A percentile compares a stretch with the other conserved stretches of the same genome.
Evolutionary conservation across 2,329 filamentous ascomycete genomes (phyloP).

Genomic region (Neofusicoccum kwambonambiense): DNA sequence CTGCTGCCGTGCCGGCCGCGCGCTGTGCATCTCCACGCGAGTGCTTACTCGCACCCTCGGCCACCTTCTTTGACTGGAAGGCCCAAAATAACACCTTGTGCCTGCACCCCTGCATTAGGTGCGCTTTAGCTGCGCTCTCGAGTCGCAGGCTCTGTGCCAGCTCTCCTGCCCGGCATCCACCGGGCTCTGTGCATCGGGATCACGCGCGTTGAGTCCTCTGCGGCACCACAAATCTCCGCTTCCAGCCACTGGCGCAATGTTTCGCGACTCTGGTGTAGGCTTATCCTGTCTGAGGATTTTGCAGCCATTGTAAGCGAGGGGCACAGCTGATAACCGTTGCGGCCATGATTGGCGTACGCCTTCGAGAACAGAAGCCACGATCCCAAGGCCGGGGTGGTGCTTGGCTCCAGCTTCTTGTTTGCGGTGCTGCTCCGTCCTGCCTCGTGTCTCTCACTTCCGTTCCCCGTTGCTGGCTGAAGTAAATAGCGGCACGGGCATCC

Average conservation of each 20-base stretch:
- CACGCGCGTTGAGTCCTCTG: slow-evolving; percentile 2
- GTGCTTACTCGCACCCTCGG: slow-evolving; percentile 5
- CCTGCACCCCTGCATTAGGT: slow-evolving; percentile 11
- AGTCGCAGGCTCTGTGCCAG: slow-evolving; percentile 1
- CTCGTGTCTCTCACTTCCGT: slow-evolving; percentile 14
- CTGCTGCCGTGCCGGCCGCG: neutral
- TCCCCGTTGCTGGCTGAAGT: slow-evolving; percentile 4
- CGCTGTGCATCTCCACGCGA: slow-evolving; percentile 5
- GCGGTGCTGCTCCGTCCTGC: slow-evolving; percentile 13
- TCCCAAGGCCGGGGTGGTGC: neutral
- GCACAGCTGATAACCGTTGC: slow-evolving; percentile 16
- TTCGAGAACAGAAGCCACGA: neutral
- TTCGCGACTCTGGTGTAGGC: slow-evolving; percentile 3
- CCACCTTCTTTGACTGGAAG: slow-evolving; percentile 1
- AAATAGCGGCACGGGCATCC: slow-evolving; percentile 7
- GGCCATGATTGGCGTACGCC: slow-evolving; percentile 11
- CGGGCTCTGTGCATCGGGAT: neutral
- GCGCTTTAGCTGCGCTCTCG: slow-evolving; percentile 7
- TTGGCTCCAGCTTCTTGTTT: slow-evolving; percentile 18
- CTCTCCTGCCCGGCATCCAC: neutral
- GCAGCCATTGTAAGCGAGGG: slow-evolving; percentile 11
- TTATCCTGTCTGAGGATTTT: slow-evolving; percentile 5
- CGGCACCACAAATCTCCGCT: slow-evolving; percentile 14
- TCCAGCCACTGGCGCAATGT: slow-evolving; percentile 8
- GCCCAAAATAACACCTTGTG: slow-evolving; percentile 5